A percentile compares a stretch with the other conserved stretches of the same genome.
phyloP scores from a whole-genome alignment of 1,139 yeast genomes.

The Kodamaea alishanica region DNA sequence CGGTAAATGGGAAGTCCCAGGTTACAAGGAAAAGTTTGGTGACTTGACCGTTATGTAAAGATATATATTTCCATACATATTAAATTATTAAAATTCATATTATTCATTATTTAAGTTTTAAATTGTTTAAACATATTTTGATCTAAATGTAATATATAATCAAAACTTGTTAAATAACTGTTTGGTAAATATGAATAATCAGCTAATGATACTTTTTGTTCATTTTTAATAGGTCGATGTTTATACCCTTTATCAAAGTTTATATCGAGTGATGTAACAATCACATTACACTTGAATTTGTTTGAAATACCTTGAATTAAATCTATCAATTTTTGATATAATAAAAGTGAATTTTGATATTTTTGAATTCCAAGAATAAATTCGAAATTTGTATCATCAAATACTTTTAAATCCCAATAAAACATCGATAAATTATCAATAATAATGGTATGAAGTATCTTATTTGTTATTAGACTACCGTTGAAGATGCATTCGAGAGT shows the following conservation, averaged over 20 bases:
- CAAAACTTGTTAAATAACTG: constrained; percentile 13
- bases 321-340: constrained; percentile 17
- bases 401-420: constrained; percentile 30
- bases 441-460: constrained; percentile 18
- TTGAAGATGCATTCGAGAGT: constrained; percentile 1
- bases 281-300: constrained; percentile 27
- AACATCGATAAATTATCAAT: constrained; percentile 29
- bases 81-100: background rate
- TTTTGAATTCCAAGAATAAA: constrained; percentile 13
- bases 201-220: constrained; percentile 2
- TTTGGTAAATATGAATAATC: constrained; percentile 9
- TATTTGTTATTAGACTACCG: constrained; percentile 3
- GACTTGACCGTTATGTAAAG: constrained; percentile 87
- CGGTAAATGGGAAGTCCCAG: constrained; percentile 98
- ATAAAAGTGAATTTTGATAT: constrained; percentile 9
- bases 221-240: constrained; percentile 7
- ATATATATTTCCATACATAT: constrained; percentile 4
- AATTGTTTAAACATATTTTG: constrained; percentile 1
- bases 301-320: constrained; percentile 14
- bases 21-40: constrained; percentile 97
- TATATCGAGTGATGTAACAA: constrained; percentile 34
- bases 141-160: constrained; percentile 16
- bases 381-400: constrained; percentile 13
- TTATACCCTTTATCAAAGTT: constrained; percentile 31
- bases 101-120: background rate